Conservation (phyloP, 2,329 filamentous ascomycete genomes). For the Botrytis byssoidea region DNA sequence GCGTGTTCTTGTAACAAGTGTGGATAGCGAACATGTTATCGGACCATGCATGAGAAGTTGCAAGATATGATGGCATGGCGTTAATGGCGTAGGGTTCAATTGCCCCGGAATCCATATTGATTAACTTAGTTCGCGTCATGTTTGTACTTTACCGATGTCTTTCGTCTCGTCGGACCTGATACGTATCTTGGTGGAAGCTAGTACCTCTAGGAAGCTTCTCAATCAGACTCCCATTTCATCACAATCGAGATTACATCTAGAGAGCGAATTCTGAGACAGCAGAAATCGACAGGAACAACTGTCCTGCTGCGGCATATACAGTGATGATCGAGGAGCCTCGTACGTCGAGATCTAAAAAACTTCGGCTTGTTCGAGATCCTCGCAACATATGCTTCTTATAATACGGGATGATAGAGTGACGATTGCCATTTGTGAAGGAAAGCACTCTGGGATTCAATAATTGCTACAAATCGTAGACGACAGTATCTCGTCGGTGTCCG, state of each 20-base stretch:
- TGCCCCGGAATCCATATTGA: constrained; percentile 9
- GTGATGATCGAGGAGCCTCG: neutral
- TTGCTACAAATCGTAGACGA: neutral
- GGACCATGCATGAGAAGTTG: constrained; percentile 19
- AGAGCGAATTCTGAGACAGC: neutral
- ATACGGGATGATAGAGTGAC: neutral
- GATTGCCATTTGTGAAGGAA: neutral
- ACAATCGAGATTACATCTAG: neutral
- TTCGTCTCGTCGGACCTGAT: neutral
- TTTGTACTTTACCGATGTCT: neutral
- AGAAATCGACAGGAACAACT: neutral
- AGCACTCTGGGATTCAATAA: neutral
- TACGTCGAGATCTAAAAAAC: neutral
- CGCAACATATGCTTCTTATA: neutral
- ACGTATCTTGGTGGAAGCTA: neutral
- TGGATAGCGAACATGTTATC: constrained; percentile 16
- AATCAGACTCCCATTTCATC: neutral
- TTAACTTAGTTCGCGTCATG: constrained; percentile 9
- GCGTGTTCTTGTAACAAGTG: neutral
- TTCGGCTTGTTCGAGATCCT: neutral
- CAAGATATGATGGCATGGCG: constrained; percentile 21
- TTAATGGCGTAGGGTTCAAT: constrained; percentile 11
- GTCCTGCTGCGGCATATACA: neutral
- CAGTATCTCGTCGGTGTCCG: neutral
- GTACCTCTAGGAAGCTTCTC: neutral